Evolutionary conservation across 1,139 yeast species (phyloP).

Genomic region (Sugiyamaella grinbergsii): DNA sequence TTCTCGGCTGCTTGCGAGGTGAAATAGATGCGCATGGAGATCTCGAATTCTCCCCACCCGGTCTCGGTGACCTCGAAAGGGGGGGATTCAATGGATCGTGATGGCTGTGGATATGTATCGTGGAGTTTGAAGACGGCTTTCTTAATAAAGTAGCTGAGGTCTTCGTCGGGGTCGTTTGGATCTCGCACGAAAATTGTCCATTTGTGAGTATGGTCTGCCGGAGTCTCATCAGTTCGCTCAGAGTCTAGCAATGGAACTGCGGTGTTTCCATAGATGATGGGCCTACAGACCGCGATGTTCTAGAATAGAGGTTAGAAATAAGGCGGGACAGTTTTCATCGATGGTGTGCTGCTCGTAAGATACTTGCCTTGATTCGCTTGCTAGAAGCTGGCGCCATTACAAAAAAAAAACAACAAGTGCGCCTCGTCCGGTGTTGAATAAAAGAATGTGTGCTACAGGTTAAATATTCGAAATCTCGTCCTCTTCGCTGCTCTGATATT

Average conservation of each 20-base stretch:
- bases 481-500: no score
- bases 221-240: conserved; percentile 58
- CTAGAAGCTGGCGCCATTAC: conserved; percentile 15
- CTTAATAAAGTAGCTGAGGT: conserved; percentile 78
- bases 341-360: no score
- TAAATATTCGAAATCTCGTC: no score
- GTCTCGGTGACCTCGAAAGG: conserved; percentile 96
- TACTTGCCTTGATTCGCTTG: conserved; percentile 20
- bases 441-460: no score
- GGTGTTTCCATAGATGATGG: conserved; percentile 83
- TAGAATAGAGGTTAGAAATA: conserved; percentile 34
- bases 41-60: conserved; percentile 99
- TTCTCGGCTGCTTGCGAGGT: conserved; percentile 86
- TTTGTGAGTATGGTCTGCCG: conserved; percentile 87
- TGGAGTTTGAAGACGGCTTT: conserved; percentile 93
- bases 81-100: conserved; percentile 80
- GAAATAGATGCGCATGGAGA: conserved; percentile 82
- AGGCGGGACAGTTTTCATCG: background rate
- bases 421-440: no score
- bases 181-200: conserved; percentile 96
- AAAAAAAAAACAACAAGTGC: no score
- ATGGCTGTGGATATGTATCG: conserved; percentile 86
- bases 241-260: conserved; percentile 72
- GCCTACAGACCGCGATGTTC: conserved; percentile 79
- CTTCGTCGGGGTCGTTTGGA: conserved; percentile 56